These are phyloP conservation scores for Fraxinus latifolia DNA, from an alignment of 305 asterid species.

Conservation along the genomic window DNA sequence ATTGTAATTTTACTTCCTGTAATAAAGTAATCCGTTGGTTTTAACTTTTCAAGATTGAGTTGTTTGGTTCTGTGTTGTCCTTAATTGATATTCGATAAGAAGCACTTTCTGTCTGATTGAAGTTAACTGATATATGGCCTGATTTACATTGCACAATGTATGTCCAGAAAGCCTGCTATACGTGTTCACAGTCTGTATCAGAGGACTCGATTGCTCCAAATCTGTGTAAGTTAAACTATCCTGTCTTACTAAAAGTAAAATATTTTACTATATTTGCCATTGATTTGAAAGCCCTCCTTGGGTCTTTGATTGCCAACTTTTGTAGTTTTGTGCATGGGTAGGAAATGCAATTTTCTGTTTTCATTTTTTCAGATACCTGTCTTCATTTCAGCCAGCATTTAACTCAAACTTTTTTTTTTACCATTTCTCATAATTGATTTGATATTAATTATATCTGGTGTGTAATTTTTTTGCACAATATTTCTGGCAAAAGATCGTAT, in stretches of 20 bases:
- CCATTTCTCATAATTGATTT: neutral
- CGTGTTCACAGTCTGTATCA: constrained; percentile 68
- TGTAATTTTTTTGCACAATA: neutral
- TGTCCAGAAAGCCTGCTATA: constrained; percentile 83
- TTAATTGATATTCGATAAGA: constrained; percentile 16
- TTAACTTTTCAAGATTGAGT: constrained; percentile 6
- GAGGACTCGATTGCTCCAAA: constrained; percentile 75
- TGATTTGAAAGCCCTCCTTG: neutral
- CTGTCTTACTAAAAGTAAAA: neutral
- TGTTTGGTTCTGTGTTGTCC: constrained; percentile 6
- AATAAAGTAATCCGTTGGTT: neutral
- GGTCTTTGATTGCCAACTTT: constrained; percentile 12
- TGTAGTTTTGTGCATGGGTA: neutral
- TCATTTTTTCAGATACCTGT: neutral
- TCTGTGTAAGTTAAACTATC: constrained; percentile 61
- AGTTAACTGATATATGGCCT: constrained; percentile 6
- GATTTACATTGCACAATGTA: constrained; percentile 25
- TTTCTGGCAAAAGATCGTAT: constrained; percentile 7
- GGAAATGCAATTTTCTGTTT: neutral
- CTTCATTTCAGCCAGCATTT: neutral
- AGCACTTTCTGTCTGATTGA: constrained; percentile 3
- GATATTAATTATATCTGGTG: neutral
- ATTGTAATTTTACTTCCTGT: constrained; percentile 1
- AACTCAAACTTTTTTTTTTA: neutral
- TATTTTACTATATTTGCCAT: neutral